A percentile compares a stretch with the other conserved stretches of the same genome.
These are phyloP conservation scores for Austroboletus eburneus DNA, from an alignment of 768 basidiomycete genomes.

Conservation along the genomic window DNA sequence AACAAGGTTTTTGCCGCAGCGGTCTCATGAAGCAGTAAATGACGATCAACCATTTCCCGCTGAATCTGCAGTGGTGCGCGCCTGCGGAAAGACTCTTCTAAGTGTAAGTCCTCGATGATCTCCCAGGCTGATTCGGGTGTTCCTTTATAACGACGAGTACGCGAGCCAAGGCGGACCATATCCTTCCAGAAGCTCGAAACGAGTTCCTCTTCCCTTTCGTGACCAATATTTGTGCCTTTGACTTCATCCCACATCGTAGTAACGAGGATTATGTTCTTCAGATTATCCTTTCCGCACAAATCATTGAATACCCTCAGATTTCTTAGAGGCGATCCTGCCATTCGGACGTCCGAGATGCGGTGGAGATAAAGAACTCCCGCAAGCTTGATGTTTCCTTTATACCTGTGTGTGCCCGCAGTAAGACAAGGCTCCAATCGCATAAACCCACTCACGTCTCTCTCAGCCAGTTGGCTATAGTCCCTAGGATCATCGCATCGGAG, in stretches of 20 bases:
- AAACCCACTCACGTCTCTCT: conserved; percentile 10
- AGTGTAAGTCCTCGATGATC: conserved; percentile 5
- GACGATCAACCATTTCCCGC: conserved; percentile 15
- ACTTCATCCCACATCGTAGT: conserved; percentile 20
- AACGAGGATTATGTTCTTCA: conserved; percentile 17
- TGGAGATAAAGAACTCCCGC: conserved; percentile 13
- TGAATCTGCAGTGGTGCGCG: conserved; percentile 12
- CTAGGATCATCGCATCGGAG: conserved; percentile 9
- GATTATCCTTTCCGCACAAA: conserved; percentile 7
- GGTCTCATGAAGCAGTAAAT: conserved; percentile 7
- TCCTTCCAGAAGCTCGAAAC: conserved; percentile 9
- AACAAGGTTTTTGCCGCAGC: conserved; percentile 15
- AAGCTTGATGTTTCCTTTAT: conserved; percentile 8
- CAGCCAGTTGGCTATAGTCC: conserved; percentile 12
- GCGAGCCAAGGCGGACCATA: conserved; percentile 13
- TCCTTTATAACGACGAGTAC: conserved; percentile 5
- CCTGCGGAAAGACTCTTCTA: not conserved
- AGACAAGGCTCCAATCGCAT: not conserved
- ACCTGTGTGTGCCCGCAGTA: conserved; percentile 4
- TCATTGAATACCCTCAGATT: conserved; percentile 9
- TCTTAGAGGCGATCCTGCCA: conserved; percentile 8
- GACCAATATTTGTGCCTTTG: not conserved
- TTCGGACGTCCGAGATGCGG: conserved; percentile 10
- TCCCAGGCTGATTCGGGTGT: conserved; percentile 13
- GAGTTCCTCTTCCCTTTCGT: conserved; percentile 12